These are phyloP conservation scores for Claviceps quebecensis DNA, from an alignment of 2,329 filamentous ascomycete genomes.

Conservation along the genomic window DNA sequence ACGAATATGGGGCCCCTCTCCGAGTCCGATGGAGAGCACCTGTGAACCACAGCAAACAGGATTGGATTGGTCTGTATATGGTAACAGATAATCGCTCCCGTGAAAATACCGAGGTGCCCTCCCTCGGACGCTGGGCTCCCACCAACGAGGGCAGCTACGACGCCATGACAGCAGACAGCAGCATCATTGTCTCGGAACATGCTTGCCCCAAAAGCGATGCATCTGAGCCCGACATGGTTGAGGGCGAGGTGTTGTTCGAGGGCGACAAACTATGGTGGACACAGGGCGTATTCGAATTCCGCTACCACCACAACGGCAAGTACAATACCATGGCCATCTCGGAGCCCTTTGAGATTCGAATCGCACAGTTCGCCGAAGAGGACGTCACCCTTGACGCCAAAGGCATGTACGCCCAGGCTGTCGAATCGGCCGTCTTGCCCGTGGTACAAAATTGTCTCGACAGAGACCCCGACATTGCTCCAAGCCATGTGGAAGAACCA, in stretches of 20 bases:
- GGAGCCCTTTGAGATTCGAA: conserved; percentile 79
- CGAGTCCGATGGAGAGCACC: conserved; percentile 85
- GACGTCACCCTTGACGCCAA: conserved; percentile 49
- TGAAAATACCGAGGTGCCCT: conserved; percentile 70
- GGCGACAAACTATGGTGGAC: conserved; percentile 98
- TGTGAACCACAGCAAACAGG: conserved; percentile 70
- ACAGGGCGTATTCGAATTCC: conserved; percentile 88
- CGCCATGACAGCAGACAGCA: conserved; percentile 57
- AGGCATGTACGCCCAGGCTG: conserved; percentile 48
- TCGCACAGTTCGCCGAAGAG: conserved; percentile 65
- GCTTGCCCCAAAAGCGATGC: conserved; percentile 37
- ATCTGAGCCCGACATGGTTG: conserved; percentile 44
- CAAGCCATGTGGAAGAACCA: conserved; percentile 59
- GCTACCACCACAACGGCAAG: conserved; percentile 86
- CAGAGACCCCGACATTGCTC: conserved; percentile 79
- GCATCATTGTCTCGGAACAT: conserved; percentile 58
- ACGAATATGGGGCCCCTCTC: conserved; percentile 84
- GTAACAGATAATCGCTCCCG: conserved; percentile 85
- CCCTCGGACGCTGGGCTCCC: conserved; percentile 78
- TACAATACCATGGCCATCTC: conserved; percentile 93
- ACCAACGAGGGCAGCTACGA: conserved; percentile 68
- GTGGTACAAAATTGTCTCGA: conserved; percentile 88
- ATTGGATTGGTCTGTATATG: conserved; percentile 95
- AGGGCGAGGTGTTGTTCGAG: conserved; percentile 73
- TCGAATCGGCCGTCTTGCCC: conserved; percentile 67